phyloP scores from a whole-genome alignment of 2,329 filamentous ascomycete species.

The Fonsecaea erecta region DNA sequence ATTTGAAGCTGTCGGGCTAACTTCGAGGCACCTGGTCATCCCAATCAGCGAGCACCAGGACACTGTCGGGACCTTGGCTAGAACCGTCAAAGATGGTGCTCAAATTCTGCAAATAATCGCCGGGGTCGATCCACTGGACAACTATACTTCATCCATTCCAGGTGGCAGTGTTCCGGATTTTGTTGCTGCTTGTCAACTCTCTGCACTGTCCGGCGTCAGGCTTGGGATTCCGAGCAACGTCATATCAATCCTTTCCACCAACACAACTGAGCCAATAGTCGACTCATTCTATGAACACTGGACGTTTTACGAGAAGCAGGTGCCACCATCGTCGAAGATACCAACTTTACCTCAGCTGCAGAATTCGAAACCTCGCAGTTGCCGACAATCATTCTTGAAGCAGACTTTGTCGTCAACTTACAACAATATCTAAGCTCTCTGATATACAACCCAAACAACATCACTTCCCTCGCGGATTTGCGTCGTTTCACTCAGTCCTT shows the following conservation, averaged over 20 bases:
- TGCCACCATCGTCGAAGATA: conserved; percentile 62
- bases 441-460: conserved; percentile 60
- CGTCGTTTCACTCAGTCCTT: conserved; percentile 60
- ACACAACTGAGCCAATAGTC: conserved; percentile 48
- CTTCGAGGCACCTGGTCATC: conserved; percentile 61
- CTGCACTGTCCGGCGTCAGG: conserved; percentile 59
- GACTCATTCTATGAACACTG: conserved; percentile 61
- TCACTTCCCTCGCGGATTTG: conserved; percentile 58
- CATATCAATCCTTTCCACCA: conserved; percentile 46
- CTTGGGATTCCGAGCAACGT: conserved; percentile 68
- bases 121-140: conserved; percentile 57
- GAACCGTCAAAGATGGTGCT: conserved; percentile 63
- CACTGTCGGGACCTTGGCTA: conserved; percentile 57
- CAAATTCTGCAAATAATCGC: conserved; percentile 63
- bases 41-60: conserved; percentile 56
- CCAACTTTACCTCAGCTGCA: conserved; percentile 61
- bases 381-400: conserved; percentile 52
- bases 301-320: conserved; percentile 58
- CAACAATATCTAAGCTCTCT: conserved; percentile 60
- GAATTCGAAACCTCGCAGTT: conserved; percentile 39
- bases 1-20: not conserved
- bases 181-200: conserved; percentile 61
- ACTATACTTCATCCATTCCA: conserved; percentile 63
- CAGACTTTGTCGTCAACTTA: conserved; percentile 65
- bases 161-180: conserved; percentile 61